Base-by-base conservation (phyloP, 495 filamentous ascomycete species). In the Lophiotrema nucula region DNA sequence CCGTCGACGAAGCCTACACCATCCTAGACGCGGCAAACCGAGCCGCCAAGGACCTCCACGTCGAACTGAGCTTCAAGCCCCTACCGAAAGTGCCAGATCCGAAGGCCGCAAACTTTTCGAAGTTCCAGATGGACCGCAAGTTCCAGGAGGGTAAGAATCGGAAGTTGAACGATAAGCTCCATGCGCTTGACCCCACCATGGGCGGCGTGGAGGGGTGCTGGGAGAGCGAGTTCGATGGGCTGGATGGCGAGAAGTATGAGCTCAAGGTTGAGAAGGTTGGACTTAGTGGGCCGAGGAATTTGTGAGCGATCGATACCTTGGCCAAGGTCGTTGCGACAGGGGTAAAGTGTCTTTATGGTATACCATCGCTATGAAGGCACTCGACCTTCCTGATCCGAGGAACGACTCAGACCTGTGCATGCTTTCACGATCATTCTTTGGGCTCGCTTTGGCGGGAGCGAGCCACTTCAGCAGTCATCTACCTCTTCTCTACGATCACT, bases 221-320 rank as follows among this genome's bases (percentile, higher is more conserved):
- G 56, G 31, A 28, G 56, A 52, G 47, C 16, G 19, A 37, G 24
- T 59, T 59, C 38, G 52, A 59, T 45, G 47, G 56, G 24, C 3
- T 31, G 22, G 47, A 38, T 2, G 56, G 56, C 1, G 56, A 59
- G 3, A n/a, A 24, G 28, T 55, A 47, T 28, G 50, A 48, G 57
- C 13, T 55, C 26, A 24, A 22, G 28, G 49, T 60, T 31, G 57
- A 60, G 26, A 28, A 19, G 27, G 41, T 39, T 11, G 22, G 47
- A 3, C n/a, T 60, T 18, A 10, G 46, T 27, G 55, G 47, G n/a
- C 55, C 46, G 22, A 47, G 43, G 43, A 48, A 56, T 38, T 4
- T 47, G 3, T 56, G 53, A 56, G 18, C 8, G 31, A n/a, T n/a
- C n/a, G n/a, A n/a, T n/a, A n/a, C n/a, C n/a, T n/a, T n/a, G n/a